These are phyloP conservation scores for Sporisorium sorghi DNA, from an alignment of 1,284 basidiomycete genomes.

Conservation along the genomic window DNA sequence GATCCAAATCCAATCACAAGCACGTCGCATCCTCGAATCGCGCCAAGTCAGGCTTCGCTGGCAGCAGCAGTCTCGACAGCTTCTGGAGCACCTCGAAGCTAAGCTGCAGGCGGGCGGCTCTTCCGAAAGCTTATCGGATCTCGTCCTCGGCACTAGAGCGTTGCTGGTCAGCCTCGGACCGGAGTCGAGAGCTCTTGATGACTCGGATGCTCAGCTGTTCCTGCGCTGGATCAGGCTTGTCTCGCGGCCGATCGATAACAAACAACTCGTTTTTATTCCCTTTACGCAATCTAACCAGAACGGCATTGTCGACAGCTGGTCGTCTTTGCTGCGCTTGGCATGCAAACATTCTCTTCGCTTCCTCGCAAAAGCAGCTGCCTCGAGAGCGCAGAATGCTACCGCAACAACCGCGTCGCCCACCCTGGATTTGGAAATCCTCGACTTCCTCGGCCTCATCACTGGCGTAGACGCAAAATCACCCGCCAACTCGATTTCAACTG, in stretches of 20 bases:
- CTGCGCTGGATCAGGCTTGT: conserved; percentile 31
- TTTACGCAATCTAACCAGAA: conserved; percentile 5
- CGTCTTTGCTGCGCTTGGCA: conserved; percentile 22
- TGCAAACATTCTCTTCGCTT: conserved; percentile 41
- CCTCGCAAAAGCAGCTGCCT: conserved; percentile 16
- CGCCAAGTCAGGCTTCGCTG: conserved; percentile 19
- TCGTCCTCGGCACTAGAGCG: conserved; percentile 23
- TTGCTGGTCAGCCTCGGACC: conserved; percentile 38
- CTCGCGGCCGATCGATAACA: conserved; percentile 14
- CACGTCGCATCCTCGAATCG: conserved; percentile 32
- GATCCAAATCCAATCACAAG: conserved; percentile 33
- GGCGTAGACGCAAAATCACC: conserved; percentile 19
- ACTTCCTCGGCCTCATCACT: conserved; percentile 33
- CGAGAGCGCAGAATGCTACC: neutral
- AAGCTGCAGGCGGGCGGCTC: neutral
- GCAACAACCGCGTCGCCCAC: neutral
- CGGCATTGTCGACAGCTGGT: conserved; percentile 13
- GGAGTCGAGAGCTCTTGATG: conserved; percentile 9
- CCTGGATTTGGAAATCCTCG: conserved; percentile 26
- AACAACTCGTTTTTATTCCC: conserved; percentile 32
- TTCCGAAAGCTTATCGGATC: conserved; percentile 3
- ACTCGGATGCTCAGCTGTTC: conserved; percentile 18
- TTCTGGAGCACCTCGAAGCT: conserved; percentile 15
- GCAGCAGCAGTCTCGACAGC: conserved; percentile 11
- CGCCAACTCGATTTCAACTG: conserved; percentile 17